These are phyloP conservation scores for Colletotrichum sp. DNA, from an alignment of 2,329 filamentous ascomycete species.

Conservation along the genomic window DNA sequence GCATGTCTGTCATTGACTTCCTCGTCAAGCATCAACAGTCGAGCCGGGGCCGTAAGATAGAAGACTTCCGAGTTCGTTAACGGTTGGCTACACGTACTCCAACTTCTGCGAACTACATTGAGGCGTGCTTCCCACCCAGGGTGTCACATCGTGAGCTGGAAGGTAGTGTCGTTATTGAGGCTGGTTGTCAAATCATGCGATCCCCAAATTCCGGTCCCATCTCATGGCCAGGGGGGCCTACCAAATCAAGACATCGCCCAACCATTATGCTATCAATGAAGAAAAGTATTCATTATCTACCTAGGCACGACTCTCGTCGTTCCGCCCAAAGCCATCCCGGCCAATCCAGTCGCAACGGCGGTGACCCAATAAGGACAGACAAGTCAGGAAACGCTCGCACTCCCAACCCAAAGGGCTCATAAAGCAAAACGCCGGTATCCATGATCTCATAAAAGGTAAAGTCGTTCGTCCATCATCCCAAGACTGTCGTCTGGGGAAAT, in stretches of 20 bases:
- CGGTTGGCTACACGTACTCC: not conserved
- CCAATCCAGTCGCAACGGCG: not conserved
- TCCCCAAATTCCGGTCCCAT: not conserved
- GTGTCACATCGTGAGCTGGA: not conserved
- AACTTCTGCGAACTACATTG: not conserved
- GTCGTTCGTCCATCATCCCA: not conserved
- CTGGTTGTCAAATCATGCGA: not conserved
- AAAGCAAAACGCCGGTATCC: constrained; percentile 1
- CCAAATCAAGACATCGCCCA: not conserved
- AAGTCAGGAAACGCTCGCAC: constrained; percentile 6
- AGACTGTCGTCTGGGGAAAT: not conserved
- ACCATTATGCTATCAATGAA: not conserved
- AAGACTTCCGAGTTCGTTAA: not conserved
- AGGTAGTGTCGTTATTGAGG: not conserved
- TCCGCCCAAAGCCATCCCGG: not conserved
- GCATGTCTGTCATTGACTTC: not conserved
- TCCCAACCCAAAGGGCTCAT: not conserved
- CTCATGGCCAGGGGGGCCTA: not conserved
- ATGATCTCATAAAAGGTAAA: not conserved
- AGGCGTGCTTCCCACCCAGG: not conserved
- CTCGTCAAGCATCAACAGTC: not conserved
- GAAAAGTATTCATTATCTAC: not conserved
- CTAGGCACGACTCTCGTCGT: not conserved
- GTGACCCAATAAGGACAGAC: constrained; percentile 12
- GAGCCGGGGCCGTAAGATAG: not conserved